Evolutionary conservation across 768 basidiomycete species (phyloP).

Genomic region (Collybiopsis luxurians): DNA sequence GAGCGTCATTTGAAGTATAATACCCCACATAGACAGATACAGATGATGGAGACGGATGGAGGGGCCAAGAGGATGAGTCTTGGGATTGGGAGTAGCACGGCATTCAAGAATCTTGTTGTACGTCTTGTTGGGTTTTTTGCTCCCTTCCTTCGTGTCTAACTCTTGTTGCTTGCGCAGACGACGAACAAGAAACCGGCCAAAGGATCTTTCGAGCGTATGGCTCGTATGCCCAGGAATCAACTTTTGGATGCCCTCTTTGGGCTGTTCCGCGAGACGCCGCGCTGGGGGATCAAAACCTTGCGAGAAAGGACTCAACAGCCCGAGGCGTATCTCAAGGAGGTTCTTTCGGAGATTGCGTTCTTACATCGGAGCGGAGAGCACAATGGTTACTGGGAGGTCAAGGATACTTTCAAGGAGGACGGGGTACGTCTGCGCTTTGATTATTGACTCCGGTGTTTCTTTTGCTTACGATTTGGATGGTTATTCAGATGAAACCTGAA

Average conservation of each 20-base stretch:
- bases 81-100: slow-evolving; percentile 58
- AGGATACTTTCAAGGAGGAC: slow-evolving; percentile 66
- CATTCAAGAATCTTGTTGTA: slow-evolving; percentile 69
- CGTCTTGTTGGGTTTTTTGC: slow-evolving; percentile 24
- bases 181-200: slow-evolving; percentile 66
- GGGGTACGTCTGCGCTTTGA: slow-evolving; percentile 38
- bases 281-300: slow-evolving; percentile 77
- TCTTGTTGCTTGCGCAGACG: slow-evolving; percentile 39
- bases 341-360: slow-evolving; percentile 70
- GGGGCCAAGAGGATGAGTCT: slow-evolving; percentile 77
- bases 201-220: slow-evolving; percentile 81
- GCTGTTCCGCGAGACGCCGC: slow-evolving; percentile 65
- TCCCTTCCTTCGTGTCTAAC: not conserved
- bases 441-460: not conserved
- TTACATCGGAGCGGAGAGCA: slow-evolving; percentile 79
- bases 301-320: slow-evolving; percentile 84
- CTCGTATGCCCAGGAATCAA: slow-evolving; percentile 70
- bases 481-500: slow-evolving; percentile 41
- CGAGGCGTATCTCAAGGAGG: slow-evolving; percentile 83
- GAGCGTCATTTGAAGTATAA: slow-evolving; percentile 66
- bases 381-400: slow-evolving; percentile 79
- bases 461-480: not conserved
- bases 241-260: slow-evolving; percentile 5
- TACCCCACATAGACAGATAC: slow-evolving; percentile 62
- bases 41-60: slow-evolving; percentile 74